Conservation (phyloP, 1,284 basidiomycete genomes). For the Bondarzewia mesenterica region DNA sequence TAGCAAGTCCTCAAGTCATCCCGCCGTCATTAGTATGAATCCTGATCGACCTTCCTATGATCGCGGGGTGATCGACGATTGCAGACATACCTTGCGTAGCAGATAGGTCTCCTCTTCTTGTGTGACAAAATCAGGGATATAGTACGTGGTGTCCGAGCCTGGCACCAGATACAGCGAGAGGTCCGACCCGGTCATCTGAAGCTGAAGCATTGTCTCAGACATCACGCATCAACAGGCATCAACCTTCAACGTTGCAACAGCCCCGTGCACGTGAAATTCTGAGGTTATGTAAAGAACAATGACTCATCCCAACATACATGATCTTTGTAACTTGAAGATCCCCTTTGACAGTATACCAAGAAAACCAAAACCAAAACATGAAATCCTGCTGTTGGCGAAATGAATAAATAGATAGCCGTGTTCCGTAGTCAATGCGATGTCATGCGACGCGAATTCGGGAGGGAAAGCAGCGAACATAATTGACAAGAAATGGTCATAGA, state of each 20-base stretch:
- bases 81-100: slow-evolving; percentile 52
- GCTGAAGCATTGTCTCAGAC: neutral
- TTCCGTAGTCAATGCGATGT: neutral
- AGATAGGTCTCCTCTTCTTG: slow-evolving; percentile 74
- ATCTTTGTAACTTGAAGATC: too few species aligned
- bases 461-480: neutral
- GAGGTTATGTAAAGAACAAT: too few species aligned
- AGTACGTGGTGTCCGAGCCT: slow-evolving; percentile 38
- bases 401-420: neutral
- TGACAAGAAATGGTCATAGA: neutral
- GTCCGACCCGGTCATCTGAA: too few species aligned
- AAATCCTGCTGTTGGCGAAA: neutral
- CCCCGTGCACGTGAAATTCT: too few species aligned
- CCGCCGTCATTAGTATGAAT: neutral
- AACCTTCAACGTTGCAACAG: too few species aligned
- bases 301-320: too few species aligned
- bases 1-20: neutral
- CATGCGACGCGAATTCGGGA: neutral
- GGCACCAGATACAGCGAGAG: slow-evolving; percentile 28
- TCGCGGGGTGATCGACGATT: neutral
- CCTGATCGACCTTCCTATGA: too few species aligned
- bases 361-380: neutral
- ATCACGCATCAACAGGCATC: too few species aligned
- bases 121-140: slow-evolving; percentile 78
- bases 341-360: too few species aligned